Base-by-base conservation (phyloP, 768 basidiomycete species). In the Serendipita sp. region DNA sequence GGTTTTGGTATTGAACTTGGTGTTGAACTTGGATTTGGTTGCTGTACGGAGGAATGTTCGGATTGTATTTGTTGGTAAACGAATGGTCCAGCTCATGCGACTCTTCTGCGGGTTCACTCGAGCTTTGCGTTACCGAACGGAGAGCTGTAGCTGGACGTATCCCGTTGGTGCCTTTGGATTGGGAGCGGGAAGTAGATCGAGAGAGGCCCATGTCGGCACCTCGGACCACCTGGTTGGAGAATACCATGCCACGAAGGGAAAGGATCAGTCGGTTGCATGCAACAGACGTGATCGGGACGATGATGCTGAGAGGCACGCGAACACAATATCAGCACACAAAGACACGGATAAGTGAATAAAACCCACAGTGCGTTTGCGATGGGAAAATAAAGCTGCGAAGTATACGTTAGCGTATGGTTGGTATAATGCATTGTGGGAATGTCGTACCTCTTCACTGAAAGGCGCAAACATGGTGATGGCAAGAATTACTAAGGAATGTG, bases 161-260 rank as follows among this genome's bases (percentile, higher is more conserved):
- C 41, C 48, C 48, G n/a, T 32, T 51, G 48, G 30, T 8, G 18
- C 11, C 30, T 10, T 37, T 24, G 28, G 56, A 60, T 24, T 60
- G 56, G 10, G 56, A 38, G 32, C 35, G 24, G 5, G 56, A 60
- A 38, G 16, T 60, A 7, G 48, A 24, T 8, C 34, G 16, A 38
- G 56, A 60, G n/a, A 60, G 28, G 18, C 56, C 56, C 37, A 60
- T 34, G 10, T 32, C 28, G 37, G 5, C 16, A n/a, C 56, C 56
- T 32, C 56, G 18, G 1, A 60, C 56, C 10, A 60, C 56, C 10
- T 38, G 11, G 4, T 60, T 24, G 28, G 56, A 32, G 56, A 37
- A 28, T 8, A 60, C 56, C 56, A 60, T 60, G 24, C 56, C 56
- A n/a, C 56, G 56, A 30, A 60, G 56, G 56, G 56, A 60, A 11